Evolutionary conservation across 305 asterid species (phyloP).

Genomic region (Fraxinus ornus): DNA sequence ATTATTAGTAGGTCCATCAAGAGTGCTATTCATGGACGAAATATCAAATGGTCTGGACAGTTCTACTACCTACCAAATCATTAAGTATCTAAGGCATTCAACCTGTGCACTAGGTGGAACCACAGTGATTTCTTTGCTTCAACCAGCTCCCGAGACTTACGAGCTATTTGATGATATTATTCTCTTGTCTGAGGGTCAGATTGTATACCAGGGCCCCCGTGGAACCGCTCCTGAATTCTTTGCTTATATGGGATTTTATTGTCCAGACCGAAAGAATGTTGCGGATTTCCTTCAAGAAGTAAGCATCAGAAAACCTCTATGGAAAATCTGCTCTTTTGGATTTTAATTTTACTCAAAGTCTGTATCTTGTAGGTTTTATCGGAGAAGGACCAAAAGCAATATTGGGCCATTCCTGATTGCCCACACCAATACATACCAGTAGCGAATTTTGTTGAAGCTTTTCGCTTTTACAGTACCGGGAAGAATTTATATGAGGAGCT

Average conservation of each 20-base stretch:
- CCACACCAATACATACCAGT: background rate
- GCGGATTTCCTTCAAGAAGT: constrained; percentile 59
- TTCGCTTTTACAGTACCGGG: background rate
- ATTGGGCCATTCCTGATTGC: constrained; percentile 1
- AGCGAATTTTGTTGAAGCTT: constrained; percentile 1
- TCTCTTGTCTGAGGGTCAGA: constrained; percentile 38
- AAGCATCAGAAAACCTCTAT: background rate
- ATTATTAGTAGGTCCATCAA: constrained; percentile 75
- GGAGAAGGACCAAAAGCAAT: constrained; percentile 1
- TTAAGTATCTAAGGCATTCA: constrained; percentile 20
- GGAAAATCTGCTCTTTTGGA: background rate
- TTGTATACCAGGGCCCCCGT: constrained; percentile 53
- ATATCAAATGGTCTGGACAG: background rate
- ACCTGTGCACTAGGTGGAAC: constrained; percentile 19
- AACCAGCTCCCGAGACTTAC: constrained; percentile 57
- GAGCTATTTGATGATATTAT: constrained; percentile 41
- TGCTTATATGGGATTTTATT: constrained; percentile 41
- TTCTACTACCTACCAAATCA: constrained; percentile 3
- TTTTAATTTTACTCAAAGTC: background rate
- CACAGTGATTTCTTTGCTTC: constrained; percentile 49
- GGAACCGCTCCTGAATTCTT: constrained; percentile 42
- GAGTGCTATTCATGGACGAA: constrained; percentile 35
- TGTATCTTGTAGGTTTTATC: background rate
- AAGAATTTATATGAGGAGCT: background rate
- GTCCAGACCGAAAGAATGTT: constrained; percentile 50